Evolutionary conservation across 164 flowering plant genomes (phyloP), one percentile per base, ranked within the genome.

Genomic region (Aristolochia fimbriata): DNA sequence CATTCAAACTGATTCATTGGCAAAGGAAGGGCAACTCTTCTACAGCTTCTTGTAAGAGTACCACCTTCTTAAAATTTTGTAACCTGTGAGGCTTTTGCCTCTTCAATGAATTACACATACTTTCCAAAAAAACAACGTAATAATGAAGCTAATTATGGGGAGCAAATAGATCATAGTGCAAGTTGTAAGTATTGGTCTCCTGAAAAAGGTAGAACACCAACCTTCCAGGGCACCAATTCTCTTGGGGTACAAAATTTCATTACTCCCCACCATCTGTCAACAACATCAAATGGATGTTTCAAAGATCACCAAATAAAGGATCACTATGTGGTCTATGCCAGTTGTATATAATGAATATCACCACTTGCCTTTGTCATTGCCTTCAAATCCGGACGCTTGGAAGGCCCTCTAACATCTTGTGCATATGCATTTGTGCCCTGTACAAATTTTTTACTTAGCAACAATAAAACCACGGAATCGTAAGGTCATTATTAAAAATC

Each of bases 141-240:
- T n/a, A 15, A 1, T n/a, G 41, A 15, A 17, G 12, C 60, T 6
- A 57, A 17, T 41, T 33, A 9, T 57, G 3, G 15, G n/a, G 15
- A 33, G 41, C n/a, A 33, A n/a, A 17, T 19, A 57, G 17, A 22
- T 9, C 16, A 6, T 33, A n/a, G 4, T 15, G 21, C 10, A 30
- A 6, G 13, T 12, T 20, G 30, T 4, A n/a, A 30, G 17, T 5
- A n/a, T 2, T 24, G 33, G 22, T 6, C 1, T 8, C 20, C 59
- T 37, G 17, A 37, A 37, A 37, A 37, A 37, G 11, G 12, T 10
- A 55, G 22, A 50, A 19, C 11, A 73, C 81, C 33, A 62, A 92
- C 98, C 98, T 62, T 90, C 88, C 64, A 92, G 66, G 16, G 62
- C 17, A 15, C 98, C 98, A 66, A 82, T 58, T 69, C 73, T 73